A percentile compares a stretch with the other conserved stretches of the same genome.
phyloP scores from a whole-genome alignment of 78 protist genomes.

The Anaeramoeba ignava region DNA sequence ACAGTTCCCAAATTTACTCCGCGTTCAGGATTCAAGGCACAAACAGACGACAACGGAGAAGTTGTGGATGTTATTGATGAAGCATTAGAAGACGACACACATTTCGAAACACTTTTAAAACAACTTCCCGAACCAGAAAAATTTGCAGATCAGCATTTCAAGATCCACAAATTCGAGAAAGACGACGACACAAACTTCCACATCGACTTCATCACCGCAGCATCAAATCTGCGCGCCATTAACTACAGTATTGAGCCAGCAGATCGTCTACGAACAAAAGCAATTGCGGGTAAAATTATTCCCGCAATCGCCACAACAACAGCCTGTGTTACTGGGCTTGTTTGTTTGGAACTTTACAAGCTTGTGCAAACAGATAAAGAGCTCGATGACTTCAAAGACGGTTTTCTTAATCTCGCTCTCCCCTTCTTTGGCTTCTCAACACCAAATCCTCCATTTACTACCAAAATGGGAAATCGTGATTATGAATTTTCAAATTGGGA shows the following conservation, averaged over 20 bases:
- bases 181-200: conserved; percentile 98
- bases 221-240: conserved; percentile 91
- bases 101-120: too few species aligned
- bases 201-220: conserved; percentile 80
- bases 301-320: neutral
- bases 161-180: conserved; percentile 58
- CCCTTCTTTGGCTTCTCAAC: conserved; percentile 77
- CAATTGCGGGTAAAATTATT: neutral
- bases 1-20: too few species aligned
- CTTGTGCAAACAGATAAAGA: neutral
- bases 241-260: conserved; percentile 67
- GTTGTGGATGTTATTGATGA: too few species aligned
- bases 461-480: too few species aligned
- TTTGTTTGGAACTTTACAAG: neutral
- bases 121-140: neutral
- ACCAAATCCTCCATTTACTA: conserved; percentile 64
- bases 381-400: neutral
- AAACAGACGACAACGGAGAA: too few species aligned
- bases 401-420: conserved; percentile 88
- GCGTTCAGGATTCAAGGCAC: too few species aligned
- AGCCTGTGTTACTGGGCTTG: neutral
- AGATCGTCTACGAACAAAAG: neutral
- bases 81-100: too few species aligned
- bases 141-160: neutral
- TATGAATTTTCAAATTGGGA: too few species aligned